These are phyloP conservation scores for Trematosphaeria pertusa DNA, from an alignment of 2,329 filamentous ascomycete species.

Conservation along the genomic window DNA sequence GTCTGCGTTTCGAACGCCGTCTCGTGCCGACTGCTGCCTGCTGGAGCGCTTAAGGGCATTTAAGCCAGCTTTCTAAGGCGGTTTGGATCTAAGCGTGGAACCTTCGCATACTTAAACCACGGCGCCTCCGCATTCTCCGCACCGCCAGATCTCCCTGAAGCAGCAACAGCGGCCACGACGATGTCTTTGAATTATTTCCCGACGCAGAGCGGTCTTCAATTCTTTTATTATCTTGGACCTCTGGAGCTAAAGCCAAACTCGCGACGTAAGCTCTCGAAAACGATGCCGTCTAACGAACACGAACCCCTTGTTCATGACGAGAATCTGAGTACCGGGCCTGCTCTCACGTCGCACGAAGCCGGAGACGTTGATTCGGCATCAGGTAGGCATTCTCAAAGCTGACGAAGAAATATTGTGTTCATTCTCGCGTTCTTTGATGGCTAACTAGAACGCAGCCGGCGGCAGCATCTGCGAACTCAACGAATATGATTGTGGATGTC, in stretches of 20 bases:
- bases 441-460: constrained; percentile 15
- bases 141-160: constrained; percentile 8
- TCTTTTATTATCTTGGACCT: constrained; percentile 15
- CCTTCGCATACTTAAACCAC: constrained; percentile 20
- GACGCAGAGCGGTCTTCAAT: constrained; percentile 13
- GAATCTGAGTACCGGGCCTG: constrained; percentile 8
- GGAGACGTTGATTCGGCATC: constrained; percentile 16
- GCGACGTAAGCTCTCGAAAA: constrained; percentile 11
- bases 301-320: constrained; percentile 4
- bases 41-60: constrained; percentile 7
- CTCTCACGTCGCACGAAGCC: constrained; percentile 8
- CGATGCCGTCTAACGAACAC: constrained; percentile 6
- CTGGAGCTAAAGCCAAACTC: constrained; percentile 14
- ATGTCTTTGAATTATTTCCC: constrained; percentile 11
- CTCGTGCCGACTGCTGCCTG: constrained; percentile 7
- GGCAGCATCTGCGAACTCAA: constrained; percentile 13
- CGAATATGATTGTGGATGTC: constrained; percentile 6
- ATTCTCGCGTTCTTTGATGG: constrained; percentile 8
- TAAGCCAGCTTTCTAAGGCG: constrained; percentile 10
- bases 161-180: constrained; percentile 13
- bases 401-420: constrained; percentile 8
- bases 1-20: constrained; percentile 12
- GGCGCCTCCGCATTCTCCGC: constrained; percentile 10
- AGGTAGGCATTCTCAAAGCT: constrained; percentile 17
- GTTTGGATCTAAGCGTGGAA: constrained; percentile 14